Conservation (phyloP, 1,284 basidiomycete species). For the Trichosporon sp. region DNA sequence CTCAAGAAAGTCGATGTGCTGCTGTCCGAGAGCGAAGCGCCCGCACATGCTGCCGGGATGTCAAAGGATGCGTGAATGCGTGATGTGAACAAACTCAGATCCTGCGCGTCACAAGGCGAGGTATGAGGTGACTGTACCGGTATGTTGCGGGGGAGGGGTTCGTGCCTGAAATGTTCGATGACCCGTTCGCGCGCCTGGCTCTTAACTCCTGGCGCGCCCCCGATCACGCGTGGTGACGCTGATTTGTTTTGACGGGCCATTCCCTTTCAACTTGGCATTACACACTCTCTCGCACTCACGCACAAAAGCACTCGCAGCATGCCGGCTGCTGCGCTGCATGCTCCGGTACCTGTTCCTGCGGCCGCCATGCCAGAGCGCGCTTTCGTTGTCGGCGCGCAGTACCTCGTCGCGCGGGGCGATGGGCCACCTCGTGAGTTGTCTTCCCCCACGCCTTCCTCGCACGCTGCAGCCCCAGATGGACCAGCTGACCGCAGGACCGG, state of each 20-base stretch:
- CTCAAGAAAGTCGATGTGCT: slow-evolving; percentile 32
- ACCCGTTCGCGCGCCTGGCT: background rate
- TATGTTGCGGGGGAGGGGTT: background rate
- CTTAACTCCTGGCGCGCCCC: background rate
- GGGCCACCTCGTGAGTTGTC: slow-evolving; percentile 26
- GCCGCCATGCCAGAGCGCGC: slow-evolving; percentile 5
- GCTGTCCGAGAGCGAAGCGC: slow-evolving; percentile 47
- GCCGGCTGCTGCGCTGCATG: background rate
- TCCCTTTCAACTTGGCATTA: background rate
- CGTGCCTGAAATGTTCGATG: slow-evolving; percentile 1
- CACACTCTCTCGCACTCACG: background rate
- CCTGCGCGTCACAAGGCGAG: background rate
- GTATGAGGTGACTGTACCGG: background rate
- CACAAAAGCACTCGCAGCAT: background rate
- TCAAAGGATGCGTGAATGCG: background rate
- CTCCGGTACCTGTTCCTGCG: background rate
- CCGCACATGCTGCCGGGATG: slow-evolving; percentile 44
- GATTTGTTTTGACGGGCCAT: background rate
- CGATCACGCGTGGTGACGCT: background rate
- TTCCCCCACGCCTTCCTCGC: background rate
- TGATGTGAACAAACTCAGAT: slow-evolving; percentile 5
- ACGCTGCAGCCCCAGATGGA: background rate
- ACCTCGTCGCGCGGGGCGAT: slow-evolving; percentile 34
- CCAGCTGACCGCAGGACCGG: slow-evolving; percentile 34
- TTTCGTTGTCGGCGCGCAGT: slow-evolving; percentile 28